A percentile compares a stretch with the other conserved stretches of the same genome.
Evolutionary conservation across 371 early-diverging fungal genomes (phyloP).

Genomic region (Zychaea mexicana): DNA sequence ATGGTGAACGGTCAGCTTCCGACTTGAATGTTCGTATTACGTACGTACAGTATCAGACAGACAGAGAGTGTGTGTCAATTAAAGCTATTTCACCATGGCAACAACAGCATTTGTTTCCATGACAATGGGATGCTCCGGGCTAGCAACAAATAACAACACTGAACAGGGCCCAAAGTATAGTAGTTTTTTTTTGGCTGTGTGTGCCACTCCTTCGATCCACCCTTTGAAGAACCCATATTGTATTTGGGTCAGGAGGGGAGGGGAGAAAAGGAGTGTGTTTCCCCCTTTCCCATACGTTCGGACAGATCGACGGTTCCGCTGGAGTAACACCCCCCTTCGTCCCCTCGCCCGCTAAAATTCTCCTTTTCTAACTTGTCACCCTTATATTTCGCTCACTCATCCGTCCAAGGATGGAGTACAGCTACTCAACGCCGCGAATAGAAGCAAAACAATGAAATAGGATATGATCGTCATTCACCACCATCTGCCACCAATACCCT

Average conservation of each 20-base stretch:
- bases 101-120: background rate
- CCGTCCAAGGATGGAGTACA: too few species aligned
- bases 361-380: background rate
- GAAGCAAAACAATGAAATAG: background rate
- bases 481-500: background rate
- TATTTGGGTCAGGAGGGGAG: background rate
- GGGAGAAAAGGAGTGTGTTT: background rate
- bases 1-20: background rate
- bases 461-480: background rate
- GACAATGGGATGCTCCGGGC: background rate
- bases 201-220: background rate
- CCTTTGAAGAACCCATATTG: background rate
- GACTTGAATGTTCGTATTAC: too few species aligned
- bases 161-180: background rate
- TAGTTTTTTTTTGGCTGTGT: background rate
- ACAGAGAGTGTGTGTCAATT: too few species aligned
- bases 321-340: background rate
- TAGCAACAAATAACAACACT: background rate
- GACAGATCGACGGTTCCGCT: conserved; percentile 1
- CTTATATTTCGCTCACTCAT: too few species aligned
- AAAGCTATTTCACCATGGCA: background rate
- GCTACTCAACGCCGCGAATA: background rate
- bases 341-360: too few species aligned
- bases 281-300: background rate
- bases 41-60: too few species aligned